Evolutionary conservation across 371 early-diverging fungal genomes (phyloP), one percentile per base, ranked within the genome.

Genomic region (Furculomyces boomerangus): DNA sequence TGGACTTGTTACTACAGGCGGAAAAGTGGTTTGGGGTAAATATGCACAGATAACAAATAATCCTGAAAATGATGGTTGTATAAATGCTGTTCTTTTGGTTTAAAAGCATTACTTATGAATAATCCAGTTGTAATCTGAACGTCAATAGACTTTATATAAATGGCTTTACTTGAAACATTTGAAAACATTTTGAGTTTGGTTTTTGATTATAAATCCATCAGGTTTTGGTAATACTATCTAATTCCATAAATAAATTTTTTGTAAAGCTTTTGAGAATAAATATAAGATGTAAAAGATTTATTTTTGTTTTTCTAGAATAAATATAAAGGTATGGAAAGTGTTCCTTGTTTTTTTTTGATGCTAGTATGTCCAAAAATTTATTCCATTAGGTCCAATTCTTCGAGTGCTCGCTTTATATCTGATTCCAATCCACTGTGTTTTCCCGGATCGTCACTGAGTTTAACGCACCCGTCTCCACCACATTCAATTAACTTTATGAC

Each of bases 21-120:
- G 99, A 57, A 97, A 99, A 74, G 96, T 99, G 56, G 94, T 99
- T 20, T 99, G 99, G 99, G 99, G 99, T 62, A 99, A 99, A 76
- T 99, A 98, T 72, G 95, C 97, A 18, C 99, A 99, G 76, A 64
- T 88, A 56, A 87, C 87, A 53, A 88, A 87, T 66, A 82, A 86
- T 64, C 90, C 90, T 30, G 93, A 94, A 73, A 84, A 89, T 70
- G 97, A 97, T 72, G 95, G 95, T 29, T 92, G 93, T 68, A 87
- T 94, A 73, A 94, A 94, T 66, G 87, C 92, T 30, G 89, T 94
- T 31, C 77, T 93, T 24, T 76, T 93, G 47, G 94, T 93, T 30
- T 88, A 84, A 77, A 35, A 16, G 35, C 35, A 35, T 10, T 35
- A 7, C 16, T 35, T 16, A 35, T 35, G 7, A 35, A 35, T 16